These are phyloP conservation scores for Amanita pallidorosea DNA, from an alignment of 768 basidiomycete genomes.

Conservation along the genomic window DNA sequence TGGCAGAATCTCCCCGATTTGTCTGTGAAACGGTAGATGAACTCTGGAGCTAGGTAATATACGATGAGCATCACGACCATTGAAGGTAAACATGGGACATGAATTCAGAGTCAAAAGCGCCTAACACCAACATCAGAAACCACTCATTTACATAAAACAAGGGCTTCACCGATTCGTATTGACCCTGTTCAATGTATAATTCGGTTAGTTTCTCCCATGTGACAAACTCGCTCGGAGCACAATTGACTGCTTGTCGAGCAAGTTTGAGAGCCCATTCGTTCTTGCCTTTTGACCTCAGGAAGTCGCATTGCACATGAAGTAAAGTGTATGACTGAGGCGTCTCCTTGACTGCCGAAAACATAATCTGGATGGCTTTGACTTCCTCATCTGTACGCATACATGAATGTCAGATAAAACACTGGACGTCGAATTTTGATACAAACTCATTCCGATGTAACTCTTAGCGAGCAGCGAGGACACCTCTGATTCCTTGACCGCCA, in stretches of 20 bases:
- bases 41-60: conserved; percentile 69
- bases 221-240: conserved; percentile 96
- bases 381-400: conserved; percentile 66
- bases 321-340: conserved; percentile 91
- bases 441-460: conserved; percentile 96
- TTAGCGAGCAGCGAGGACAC: conserved; percentile 78
- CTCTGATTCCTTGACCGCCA: conserved; percentile 79
- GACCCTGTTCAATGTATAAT: conserved; percentile 81
- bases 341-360: conserved; percentile 70
- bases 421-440: background rate
- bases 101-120: conserved; percentile 92
- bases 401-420: background rate
- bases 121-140: conserved; percentile 14
- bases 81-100: conserved; percentile 99
- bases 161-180: conserved; percentile 57
- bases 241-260: conserved; percentile 92
- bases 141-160: background rate
- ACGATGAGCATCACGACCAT: conserved; percentile 89
- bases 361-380: conserved; percentile 95
- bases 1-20: conserved; percentile 85
- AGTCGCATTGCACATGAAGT: conserved; percentile 91
- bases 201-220: conserved; percentile 99
- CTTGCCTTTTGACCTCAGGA: conserved; percentile 78
- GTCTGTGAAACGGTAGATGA: conserved; percentile 77
- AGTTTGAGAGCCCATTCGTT: conserved; percentile 85